Conservation (phyloP, 306 rosid species). For the Gastrolobium bilobum region DNA sequence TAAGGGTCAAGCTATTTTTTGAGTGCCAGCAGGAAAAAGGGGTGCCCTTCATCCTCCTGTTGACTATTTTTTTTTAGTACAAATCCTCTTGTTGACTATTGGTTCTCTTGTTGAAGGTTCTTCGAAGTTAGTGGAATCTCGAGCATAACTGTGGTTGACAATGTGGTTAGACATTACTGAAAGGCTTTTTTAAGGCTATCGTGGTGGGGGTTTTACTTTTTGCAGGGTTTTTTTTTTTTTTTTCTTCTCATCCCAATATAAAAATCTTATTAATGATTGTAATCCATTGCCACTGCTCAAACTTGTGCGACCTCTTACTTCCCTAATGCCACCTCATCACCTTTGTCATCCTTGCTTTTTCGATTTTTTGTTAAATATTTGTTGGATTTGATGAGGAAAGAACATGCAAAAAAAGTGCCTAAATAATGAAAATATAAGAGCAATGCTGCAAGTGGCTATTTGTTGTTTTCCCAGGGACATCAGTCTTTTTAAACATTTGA, state of each 20-base stretch:
- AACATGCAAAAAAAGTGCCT: neutral
- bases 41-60: slow-evolving; percentile 45
- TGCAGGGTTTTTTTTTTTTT: slow-evolving; percentile 19
- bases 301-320: slow-evolving; percentile 3
- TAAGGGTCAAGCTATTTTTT: slow-evolving; percentile 46
- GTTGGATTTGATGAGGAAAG: slow-evolving; percentile 7
- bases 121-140: slow-evolving; percentile 8
- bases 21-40: slow-evolving; percentile 35
- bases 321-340: neutral
- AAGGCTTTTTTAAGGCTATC: slow-evolving; percentile 31
- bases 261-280: neutral
- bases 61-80: slow-evolving; percentile 39
- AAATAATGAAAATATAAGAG: neutral
- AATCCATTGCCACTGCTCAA: neutral
- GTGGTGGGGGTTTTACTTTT: slow-evolving; percentile 41
- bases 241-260: neutral
- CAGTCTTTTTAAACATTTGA: too few relatives aligned
- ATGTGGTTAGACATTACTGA: slow-evolving; percentile 17
- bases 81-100: slow-evolving; percentile 48
- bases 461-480: too few relatives aligned
- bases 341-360: neutral
- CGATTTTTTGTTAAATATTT: neutral
- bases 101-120: slow-evolving; percentile 20
- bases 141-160: slow-evolving; percentile 44
- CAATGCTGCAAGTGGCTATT: too few relatives aligned